Evolutionary conservation across 768 basidiomycete species (phyloP).

Genomic region (Dendrothele bispora): DNA sequence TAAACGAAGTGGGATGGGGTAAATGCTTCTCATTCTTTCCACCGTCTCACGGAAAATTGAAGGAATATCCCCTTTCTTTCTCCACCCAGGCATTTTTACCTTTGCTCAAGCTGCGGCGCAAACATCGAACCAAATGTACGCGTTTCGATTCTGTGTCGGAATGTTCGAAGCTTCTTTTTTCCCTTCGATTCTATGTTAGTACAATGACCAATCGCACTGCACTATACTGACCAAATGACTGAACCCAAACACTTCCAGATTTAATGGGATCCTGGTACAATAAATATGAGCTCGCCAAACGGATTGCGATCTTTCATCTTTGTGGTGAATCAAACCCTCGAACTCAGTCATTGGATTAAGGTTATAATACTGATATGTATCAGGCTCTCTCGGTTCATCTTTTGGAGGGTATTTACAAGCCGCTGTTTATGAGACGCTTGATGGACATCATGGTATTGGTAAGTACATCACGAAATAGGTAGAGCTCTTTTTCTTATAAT

Average conservation of each 20-base stretch:
- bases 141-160: conserved; percentile 22
- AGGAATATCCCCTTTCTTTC: no score
- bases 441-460: conserved; percentile 19
- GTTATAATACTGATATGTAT: neutral
- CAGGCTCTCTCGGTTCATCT: conserved; percentile 22
- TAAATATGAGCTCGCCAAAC: conserved; percentile 22
- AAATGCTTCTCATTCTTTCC: neutral
- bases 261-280: conserved; percentile 26
- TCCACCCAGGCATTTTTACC: conserved; percentile 16
- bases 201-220: no score
- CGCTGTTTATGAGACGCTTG: conserved; percentile 20
- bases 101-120: conserved; percentile 24
- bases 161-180: conserved; percentile 24
- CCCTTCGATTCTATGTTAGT: conserved; percentile 12
- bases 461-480: neutral
- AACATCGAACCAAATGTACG: conserved; percentile 23
- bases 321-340: conserved; percentile 11
- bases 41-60: neutral
- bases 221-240: neutral
- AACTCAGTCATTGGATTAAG: neutral
- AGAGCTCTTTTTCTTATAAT: neutral
- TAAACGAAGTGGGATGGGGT: conserved; percentile 24
- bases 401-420: conserved; percentile 26
- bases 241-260: conserved; percentile 5
- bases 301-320: conserved; percentile 24